Percentiles rank a stretch among this genome's conserved stretches.
These are phyloP conservation scores for Novymonas esmeraldas DNA, from an alignment of 208 protist genomes.

Conservation along the genomic window DNA sequence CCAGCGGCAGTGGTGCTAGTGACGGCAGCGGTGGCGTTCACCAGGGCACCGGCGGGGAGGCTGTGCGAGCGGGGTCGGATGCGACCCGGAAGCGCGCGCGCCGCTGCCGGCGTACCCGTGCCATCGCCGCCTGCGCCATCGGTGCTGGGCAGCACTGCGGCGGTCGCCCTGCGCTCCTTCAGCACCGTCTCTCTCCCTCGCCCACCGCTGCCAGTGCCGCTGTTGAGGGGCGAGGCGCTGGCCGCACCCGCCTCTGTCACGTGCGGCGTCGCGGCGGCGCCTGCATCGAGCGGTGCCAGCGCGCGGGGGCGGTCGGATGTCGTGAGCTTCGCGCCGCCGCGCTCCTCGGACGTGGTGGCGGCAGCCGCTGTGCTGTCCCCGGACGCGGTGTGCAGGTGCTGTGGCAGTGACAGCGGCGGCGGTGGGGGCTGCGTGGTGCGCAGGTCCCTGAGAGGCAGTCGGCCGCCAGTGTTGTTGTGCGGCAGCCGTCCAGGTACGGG, in stretches of 20 bases:
- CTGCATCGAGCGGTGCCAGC: background rate
- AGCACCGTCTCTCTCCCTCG: background rate
- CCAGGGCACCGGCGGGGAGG: background rate
- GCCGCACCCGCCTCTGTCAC: no score
- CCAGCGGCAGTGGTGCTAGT: background rate
- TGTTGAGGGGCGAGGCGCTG: no score
- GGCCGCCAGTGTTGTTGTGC: background rate
- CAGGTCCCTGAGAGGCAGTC: background rate
- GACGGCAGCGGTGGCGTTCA: background rate
- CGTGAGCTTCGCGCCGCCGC: background rate
- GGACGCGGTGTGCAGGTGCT: background rate
- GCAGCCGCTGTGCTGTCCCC: no score
- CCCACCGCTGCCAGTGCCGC: no score
- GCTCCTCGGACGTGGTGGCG: background rate
- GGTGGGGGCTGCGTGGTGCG: background rate
- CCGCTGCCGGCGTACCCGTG: background rate
- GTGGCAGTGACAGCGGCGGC: background rate
- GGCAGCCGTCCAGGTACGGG: background rate
- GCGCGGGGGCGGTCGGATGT: background rate
- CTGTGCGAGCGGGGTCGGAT: background rate
- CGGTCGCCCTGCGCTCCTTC: background rate
- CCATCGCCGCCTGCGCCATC: background rate
- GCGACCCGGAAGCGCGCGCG: background rate
- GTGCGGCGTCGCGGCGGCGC: background rate
- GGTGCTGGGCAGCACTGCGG: background rate